Percentiles rank a stretch among this genome's conserved stretches.
Evolutionary conservation across 495 filamentous ascomycete species (phyloP).

Genomic region (Terfezia claveryi): DNA sequence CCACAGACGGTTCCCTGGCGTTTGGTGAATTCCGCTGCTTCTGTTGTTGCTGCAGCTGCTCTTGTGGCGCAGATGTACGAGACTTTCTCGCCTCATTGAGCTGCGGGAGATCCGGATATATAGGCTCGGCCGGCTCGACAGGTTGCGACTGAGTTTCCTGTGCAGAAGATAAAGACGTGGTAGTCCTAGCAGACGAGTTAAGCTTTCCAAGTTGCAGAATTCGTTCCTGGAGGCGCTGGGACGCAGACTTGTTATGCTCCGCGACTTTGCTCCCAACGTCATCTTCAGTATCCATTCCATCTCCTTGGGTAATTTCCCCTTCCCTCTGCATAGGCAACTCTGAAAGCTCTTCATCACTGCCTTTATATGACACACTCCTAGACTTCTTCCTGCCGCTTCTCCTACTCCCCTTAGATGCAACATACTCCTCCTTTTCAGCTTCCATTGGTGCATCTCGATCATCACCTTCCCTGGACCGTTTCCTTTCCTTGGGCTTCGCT

Average conservation of each 20-base stretch:
- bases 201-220: constrained; percentile 76
- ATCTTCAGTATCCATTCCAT: constrained; percentile 7
- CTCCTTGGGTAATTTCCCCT: neutral
- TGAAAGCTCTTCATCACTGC: neutral
- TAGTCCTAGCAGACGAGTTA: neutral
- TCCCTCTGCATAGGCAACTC: neutral
- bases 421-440: constrained; percentile 19
- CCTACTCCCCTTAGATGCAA: constrained; percentile 12
- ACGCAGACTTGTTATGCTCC: constrained; percentile 68
- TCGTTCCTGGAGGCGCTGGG: constrained; percentile 72
- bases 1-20: neutral
- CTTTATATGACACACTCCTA: constrained; percentile 2
- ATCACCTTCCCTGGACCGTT: neutral
- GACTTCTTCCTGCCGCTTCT: constrained; percentile 22
- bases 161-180: too few species aligned
- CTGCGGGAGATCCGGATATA: constrained; percentile 31
- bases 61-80: too few species aligned
- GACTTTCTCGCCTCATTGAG: too few species aligned
- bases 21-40: neutral
- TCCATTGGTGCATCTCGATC: neutral
- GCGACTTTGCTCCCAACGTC: constrained; percentile 10
- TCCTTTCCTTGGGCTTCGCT: neutral
- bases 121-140: constrained; percentile 5
- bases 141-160: too few species aligned
- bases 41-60: neutral